Evolutionary conservation across 495 filamentous ascomycete genomes (phyloP), one percentile per base, ranked within the genome.

Genomic region (Talaromyces wortmannii): DNA sequence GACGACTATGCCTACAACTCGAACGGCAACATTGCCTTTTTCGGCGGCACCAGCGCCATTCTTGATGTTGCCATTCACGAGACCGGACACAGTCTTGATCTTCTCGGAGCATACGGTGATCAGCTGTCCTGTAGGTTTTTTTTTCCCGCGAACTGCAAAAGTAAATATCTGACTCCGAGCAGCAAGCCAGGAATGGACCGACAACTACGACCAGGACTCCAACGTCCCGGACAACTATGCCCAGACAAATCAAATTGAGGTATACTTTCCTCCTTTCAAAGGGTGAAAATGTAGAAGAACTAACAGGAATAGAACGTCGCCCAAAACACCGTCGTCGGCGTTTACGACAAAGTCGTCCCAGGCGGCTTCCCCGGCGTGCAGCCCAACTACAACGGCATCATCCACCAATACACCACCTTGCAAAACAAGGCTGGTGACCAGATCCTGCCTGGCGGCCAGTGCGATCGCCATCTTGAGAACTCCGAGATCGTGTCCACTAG

Each of bases 271-370:
- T 48, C 1, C 18, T 29, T 13, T 10, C 17, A 46, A 12, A 4
- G 3, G 3, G 17, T 23, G 23, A 4, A 23, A 23, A 23, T 4
- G 23, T 2, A 23, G 1, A 23, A 2, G 23, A 23, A 23, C 23
- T 23, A 23, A 23, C 23, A 23, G 23, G 23, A 23, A 23, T 23
- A 50, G 48, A 57, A 70, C 55, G 52, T 72, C 13, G 69, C 69
- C 2, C 65, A 72, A 57, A 56, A 58, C 18, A 65, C 61, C 11
- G 58, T 65, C 29, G 44, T 68, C 15, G 65, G 59, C 3, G 50
- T 66, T 7, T 70, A 57, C 51, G 54, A 67, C 54, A 53, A 44
- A 33, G 60, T 65, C 4, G 67, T 72, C 2, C 61, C 63, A 11
- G 62, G 59, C 30, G 68, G 67, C 10, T 52, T 66, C 13, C 46